Evolutionary conservation across 805 yeast species (phyloP), one percentile per base, ranked within the genome.

Genomic region (Saturnispora serradocipensis): DNA sequence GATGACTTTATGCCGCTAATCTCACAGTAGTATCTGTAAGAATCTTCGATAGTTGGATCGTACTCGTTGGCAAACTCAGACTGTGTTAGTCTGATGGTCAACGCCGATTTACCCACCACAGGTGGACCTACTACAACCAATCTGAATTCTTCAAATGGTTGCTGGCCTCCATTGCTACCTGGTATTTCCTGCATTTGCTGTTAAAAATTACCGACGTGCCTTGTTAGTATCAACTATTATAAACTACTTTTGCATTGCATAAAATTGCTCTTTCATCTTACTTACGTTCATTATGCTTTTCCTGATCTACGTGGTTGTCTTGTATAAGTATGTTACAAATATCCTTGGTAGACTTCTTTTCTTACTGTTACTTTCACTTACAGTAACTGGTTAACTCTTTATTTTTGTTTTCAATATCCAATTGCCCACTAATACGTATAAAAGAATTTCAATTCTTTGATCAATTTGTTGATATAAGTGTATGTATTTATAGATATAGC

Each of bases 41-140:
- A 83, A 63, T 86, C 93, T 70, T 93, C 99, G 63, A 93, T 93
- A 10, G 99, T 93, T 9, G 99, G 99, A 70, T 93, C 99, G 63
- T 93, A 93, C 67, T 93, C 99, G 67, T 90, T 97, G 32, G 91
- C 96, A 64, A 93, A 93, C 62, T 90, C 97, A 35, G 89, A 81
- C 67, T 91, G 98, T 51, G 93, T 89, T 63, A 93, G 77, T 68
- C 93, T 96, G 58, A 93, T 93, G 27, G 99, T 93, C 56, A 93
- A 73, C 5, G 99, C 98, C 24, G 95, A 85, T 68, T 93, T 93
- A 71, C 99, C 99, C 51, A 93, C 99, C 70, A 97, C 97, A 65
- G 98, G 98, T 39, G 97, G 97, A 52, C 98, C 99, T 52, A 91
- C 97, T 44, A 91, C 97, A 4, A 93, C 99, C 54, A 93, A 71